These are phyloP conservation scores for Tolypocladium paradoxum DNA, from an alignment of 2,329 filamentous ascomycete species.

Conservation along the genomic window DNA sequence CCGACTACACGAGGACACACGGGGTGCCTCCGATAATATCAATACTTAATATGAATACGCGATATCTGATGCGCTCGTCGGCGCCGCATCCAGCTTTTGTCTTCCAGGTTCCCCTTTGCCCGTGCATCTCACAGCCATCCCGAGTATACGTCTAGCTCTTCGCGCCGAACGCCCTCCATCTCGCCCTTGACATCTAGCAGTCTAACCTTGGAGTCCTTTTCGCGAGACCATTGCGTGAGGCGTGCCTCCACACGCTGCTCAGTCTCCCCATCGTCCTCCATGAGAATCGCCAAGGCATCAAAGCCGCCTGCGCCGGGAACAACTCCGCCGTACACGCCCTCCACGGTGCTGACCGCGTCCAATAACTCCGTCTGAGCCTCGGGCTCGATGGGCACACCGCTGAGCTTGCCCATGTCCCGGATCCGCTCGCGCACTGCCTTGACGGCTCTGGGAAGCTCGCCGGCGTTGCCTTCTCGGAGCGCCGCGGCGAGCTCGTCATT, in stretches of 20 bases:
- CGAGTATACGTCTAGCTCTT: conserved; percentile 31
- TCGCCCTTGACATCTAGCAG: conserved; percentile 62
- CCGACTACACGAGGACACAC: not conserved
- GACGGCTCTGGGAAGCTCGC: conserved; percentile 35
- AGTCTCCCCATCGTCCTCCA: conserved; percentile 61
- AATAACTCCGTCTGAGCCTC: conserved; percentile 73
- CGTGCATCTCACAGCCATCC: conserved; percentile 27
- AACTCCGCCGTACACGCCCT: conserved; percentile 81
- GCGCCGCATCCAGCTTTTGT: too few relatives aligned
- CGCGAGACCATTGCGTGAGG: conserved; percentile 52
- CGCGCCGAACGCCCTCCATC: conserved; percentile 51
- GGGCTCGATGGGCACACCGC: conserved; percentile 82
- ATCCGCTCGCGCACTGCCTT: conserved; percentile 50
- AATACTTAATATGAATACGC: not conserved
- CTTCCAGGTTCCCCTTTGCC: not conserved
- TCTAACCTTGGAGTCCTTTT: conserved; percentile 52
- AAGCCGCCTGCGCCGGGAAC: conserved; percentile 92
- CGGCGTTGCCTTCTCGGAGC: conserved; percentile 40
- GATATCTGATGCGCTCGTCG: not conserved
- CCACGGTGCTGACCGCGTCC: conserved; percentile 59
- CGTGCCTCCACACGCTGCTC: conserved; percentile 48
- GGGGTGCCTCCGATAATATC: not conserved
- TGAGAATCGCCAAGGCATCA: conserved; percentile 75
- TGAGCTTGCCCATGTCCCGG: conserved; percentile 62
- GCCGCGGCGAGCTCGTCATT: conserved; percentile 63